Evolutionary conservation across 768 basidiomycete genomes (phyloP), one percentile per base, ranked within the genome.

Genomic region (Leucocoprinus birnbaumii): DNA sequence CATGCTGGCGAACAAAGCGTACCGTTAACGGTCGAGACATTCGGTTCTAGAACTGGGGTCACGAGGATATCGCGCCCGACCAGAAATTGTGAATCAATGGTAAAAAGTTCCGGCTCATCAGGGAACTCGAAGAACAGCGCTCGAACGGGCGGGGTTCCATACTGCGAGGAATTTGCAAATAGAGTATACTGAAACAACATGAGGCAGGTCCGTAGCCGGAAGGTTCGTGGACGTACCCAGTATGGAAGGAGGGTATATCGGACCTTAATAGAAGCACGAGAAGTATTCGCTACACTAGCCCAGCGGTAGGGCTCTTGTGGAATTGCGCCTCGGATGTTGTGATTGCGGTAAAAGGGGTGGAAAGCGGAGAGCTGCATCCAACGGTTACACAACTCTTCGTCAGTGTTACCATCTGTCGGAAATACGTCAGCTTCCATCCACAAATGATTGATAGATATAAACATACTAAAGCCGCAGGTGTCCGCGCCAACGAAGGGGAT

Each of bases 341-440:
- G 91, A 66, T 92, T 93, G 49, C 90, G 75, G 67, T 83, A 91
- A 75, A 93, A 93, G 4, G 90, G 90, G 24, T 79, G 79, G 66
- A 92, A 92, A 1, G 89, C 90, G 2, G 86, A 77, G n/a, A 91
- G 77, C 65, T 87, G 84, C 89, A 89, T 91, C 91, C 91, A 93
- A 16, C 91, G 80, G 58, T 84, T 85, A 68, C 88, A 89, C 9
- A 93, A 76, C 65, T 91, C 89, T 66, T 92, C 90, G 60, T 89
- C 81, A 7, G 85, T 84, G 65, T 91, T 90, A 2, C 73, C 80
- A 58, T 74, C 71, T 75, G 56, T 58, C 42, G 45, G 38, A 37
- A 47, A 52, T 37, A 35, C 19, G 44, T 56, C 31, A 18, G 18
- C 51, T 40, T 45, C 52, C 41, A 51, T 48, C 56, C 53, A 31